Evolutionary conservation across 2,329 filamentous ascomycete genomes (phyloP), one percentile per base, ranked within the genome.

Genomic region (Scopulariopsis brevicaulis): DNA sequence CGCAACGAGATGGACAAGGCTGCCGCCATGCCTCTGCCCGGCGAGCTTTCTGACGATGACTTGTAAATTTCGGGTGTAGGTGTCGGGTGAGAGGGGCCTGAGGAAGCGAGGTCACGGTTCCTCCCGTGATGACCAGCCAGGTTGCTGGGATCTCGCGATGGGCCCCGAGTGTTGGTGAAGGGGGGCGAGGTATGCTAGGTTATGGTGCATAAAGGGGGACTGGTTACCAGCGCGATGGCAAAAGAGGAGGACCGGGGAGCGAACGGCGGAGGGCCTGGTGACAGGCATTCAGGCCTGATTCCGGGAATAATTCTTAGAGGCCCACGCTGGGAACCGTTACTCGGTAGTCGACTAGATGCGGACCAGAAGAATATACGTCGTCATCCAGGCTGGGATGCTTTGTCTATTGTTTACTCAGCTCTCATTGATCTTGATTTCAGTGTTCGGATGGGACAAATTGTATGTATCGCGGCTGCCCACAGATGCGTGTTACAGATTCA

Each of bases 1-100:
- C 79, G 87, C 74, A 79, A 87, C 75, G 94, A 99, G 81, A 96
- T 99, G 90, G 75, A 83, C 62, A 82, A 80, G 55, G 94, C 94
- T 63, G 84, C 87, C 63, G 67, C 80, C 63, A 84, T 88, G 84
- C 91, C 94, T 69, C 89, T 99, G 68, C 94, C 94, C 65, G 92
- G 91, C 70, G 94, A 97, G 83, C 89, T 95, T 65, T 93, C 96
- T 67, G 85, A 90, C 65, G 82, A 85, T 61, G 79, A 82, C 70
- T 72, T 82, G 73, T 82, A 80, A 77, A 75, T 65, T 67, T 66
- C 60, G 67, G 63, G 60, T 22, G 37, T 37, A 54, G 35, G 53
- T 56, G 55, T 34, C 48, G 35, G 58, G 55, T 60, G 58, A 43
- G 56, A 57, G 54, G 58, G 54, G 54, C 40, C 54, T 34, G 37